Percentiles rank a stretch among this genome's conserved stretches.
These are phyloP conservation scores for Capsicum rhomboideum DNA, from an alignment of 257 asterid genomes.

Conservation along the genomic window DNA sequence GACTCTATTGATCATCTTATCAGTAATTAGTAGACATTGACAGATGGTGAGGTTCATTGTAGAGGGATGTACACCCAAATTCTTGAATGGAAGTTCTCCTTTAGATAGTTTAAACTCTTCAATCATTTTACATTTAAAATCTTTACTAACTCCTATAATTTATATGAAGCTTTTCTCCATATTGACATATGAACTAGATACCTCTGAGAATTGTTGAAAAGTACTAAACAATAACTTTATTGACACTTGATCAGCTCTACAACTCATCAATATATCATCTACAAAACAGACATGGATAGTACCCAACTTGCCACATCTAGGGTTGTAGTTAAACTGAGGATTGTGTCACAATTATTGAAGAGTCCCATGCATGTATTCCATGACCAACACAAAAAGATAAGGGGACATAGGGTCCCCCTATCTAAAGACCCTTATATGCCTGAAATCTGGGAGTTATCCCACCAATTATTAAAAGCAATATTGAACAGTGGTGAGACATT, in stretches of 20 bases:
- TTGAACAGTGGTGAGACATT: too few relatives aligned
- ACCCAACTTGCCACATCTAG: not conserved
- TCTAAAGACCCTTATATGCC: too few relatives aligned
- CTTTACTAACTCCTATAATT: not conserved
- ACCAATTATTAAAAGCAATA: too few relatives aligned
- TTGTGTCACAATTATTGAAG: not conserved
- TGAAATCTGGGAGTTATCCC: too few relatives aligned
- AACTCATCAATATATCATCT: not conserved
- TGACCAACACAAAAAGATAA: not conserved
- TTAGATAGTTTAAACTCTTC: not conserved
- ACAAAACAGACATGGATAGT: not conserved
- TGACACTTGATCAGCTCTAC: not conserved
- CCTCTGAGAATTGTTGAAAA: not conserved
- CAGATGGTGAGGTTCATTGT: not conserved
- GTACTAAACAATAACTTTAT: not conserved
- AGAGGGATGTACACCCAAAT: too few relatives aligned
- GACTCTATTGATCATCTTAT: not conserved
- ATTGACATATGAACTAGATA: not conserved
- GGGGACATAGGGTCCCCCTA: not conserved
- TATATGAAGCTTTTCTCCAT: not conserved
- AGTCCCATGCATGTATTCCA: not conserved
- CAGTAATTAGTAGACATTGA: not conserved
- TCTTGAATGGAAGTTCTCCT: not conserved
- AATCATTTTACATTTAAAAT: too few relatives aligned
- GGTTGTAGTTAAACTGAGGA: not conserved